Evolutionary conservation across 2,329 filamentous ascomycete species (phyloP).

Genomic region (Lachnum nothofagi): DNA sequence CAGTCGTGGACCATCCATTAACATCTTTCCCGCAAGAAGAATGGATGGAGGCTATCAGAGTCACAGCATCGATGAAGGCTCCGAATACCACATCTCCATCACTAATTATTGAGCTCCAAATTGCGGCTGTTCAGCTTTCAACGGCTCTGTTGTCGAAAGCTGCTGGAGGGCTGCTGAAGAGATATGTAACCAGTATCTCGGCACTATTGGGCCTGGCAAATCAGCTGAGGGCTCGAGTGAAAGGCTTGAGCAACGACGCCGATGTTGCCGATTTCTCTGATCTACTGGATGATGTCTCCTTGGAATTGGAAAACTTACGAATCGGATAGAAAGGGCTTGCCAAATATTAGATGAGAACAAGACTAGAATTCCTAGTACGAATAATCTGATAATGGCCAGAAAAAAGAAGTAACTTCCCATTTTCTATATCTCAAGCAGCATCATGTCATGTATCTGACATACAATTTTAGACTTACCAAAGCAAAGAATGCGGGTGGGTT

Average conservation of each 20-base stretch:
- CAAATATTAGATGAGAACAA: too few species aligned
- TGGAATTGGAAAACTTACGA: conserved; percentile 21
- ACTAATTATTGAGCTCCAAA: conserved; percentile 42
- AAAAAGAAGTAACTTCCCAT: too few species aligned
- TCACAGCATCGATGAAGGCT: conserved; percentile 38
- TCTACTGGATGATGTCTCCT: conserved; percentile 42
- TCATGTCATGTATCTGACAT: too few species aligned
- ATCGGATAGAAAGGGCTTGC: background rate
- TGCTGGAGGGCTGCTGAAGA: conserved; percentile 41
- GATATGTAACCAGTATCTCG: conserved; percentile 47
- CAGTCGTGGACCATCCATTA: conserved; percentile 45
- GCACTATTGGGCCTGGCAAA: conserved; percentile 46
- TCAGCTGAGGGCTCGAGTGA: conserved; percentile 35
- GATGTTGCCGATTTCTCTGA: conserved; percentile 36
- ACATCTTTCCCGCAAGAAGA: conserved; percentile 42
- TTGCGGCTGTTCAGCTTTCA: conserved; percentile 52
- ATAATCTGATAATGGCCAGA: too few species aligned
- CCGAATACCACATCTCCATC: conserved; percentile 6
- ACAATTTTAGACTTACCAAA: too few species aligned
- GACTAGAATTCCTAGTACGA: background rate
- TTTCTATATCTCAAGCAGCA: too few species aligned
- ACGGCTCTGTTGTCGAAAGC: conserved; percentile 47
- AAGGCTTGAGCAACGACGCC: conserved; percentile 22
- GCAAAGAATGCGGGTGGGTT: too few species aligned
- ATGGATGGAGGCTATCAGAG: conserved; percentile 53